Evolutionary conservation across 2,329 filamentous ascomycete species (phyloP).

Genomic region (Periconia sp.): DNA sequence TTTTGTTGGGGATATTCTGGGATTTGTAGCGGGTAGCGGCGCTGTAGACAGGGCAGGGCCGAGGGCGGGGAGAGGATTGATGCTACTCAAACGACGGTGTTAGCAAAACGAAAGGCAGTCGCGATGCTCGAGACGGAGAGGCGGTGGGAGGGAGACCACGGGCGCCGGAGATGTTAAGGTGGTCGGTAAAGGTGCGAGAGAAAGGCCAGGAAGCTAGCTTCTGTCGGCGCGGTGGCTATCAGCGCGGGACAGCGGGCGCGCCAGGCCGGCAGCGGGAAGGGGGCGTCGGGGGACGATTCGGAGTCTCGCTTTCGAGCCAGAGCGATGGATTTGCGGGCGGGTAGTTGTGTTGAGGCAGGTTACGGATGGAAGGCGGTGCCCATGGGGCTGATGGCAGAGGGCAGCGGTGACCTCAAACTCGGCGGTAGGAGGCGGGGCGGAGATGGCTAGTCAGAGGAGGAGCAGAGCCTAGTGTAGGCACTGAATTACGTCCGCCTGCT

Average conservation of each 20-base stretch:
- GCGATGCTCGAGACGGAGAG: slow-evolving; percentile 6
- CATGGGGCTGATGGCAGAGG: slow-evolving; percentile 18
- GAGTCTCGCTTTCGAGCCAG: slow-evolving; percentile 47
- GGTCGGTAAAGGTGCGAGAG: slow-evolving; percentile 53
- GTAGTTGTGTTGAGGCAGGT: slow-evolving; percentile 4
- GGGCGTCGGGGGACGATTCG: slow-evolving; percentile 42
- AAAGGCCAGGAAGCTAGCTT: slow-evolving; percentile 53
- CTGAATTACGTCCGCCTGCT: slow-evolving; percentile 7
- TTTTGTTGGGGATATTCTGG: slow-evolving; percentile 6
- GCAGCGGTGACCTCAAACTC: slow-evolving; percentile 5
- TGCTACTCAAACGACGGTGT: slow-evolving; percentile 18
- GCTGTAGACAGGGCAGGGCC: slow-evolving; percentile 21
- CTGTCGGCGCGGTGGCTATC: slow-evolving; percentile 48
- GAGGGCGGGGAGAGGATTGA: slow-evolving; percentile 18
- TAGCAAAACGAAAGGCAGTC: slow-evolving; percentile 23
- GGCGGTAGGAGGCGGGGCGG: slow-evolving; percentile 7
- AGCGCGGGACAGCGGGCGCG: slow-evolving; percentile 37
- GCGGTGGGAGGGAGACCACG: slow-evolving; percentile 14
- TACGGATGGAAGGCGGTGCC: slow-evolving; percentile 16
- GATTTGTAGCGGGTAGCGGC: slow-evolving; percentile 18
- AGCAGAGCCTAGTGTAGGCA: slow-evolving; percentile 3
- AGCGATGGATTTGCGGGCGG: slow-evolving; percentile 34
- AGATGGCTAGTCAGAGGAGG: slow-evolving; percentile 1
- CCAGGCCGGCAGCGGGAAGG: slow-evolving; percentile 31
- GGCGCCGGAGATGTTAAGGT: slow-evolving; percentile 43